Percentiles rank a stretch among this genome's conserved stretches.
phyloP scores from a whole-genome alignment of 768 basidiomycete species.

The Calocybe indica region DNA sequence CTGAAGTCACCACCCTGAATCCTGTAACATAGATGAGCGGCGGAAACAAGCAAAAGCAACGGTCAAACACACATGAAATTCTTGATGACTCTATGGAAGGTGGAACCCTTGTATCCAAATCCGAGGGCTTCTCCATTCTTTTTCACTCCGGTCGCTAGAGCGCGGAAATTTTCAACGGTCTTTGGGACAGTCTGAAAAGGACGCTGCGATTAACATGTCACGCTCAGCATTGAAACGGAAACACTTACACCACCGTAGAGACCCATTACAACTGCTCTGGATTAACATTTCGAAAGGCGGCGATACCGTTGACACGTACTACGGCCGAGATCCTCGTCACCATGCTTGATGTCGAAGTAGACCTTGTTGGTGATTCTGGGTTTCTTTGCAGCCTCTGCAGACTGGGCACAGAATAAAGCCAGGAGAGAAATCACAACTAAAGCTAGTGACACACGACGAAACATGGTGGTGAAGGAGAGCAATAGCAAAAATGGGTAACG shows the following conservation, averaged over 20 bases:
- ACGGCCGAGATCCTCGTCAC: slow-evolving; percentile 79
- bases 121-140: slow-evolving; percentile 76
- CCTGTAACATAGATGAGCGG: slow-evolving; percentile 34
- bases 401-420: slow-evolving; percentile 65
- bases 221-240: neutral
- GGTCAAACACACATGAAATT: slow-evolving; percentile 68
- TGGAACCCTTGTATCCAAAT: slow-evolving; percentile 91
- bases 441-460: slow-evolving; percentile 55
- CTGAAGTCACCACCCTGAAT: slow-evolving; percentile 99
- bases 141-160: slow-evolving; percentile 76
- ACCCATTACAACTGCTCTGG: slow-evolving; percentile 66
- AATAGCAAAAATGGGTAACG: slow-evolving; percentile 6
- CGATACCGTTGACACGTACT: slow-evolving; percentile 33
- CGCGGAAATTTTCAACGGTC: slow-evolving; percentile 97
- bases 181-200: slow-evolving; percentile 79
- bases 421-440: slow-evolving; percentile 59
- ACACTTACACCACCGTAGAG: slow-evolving; percentile 78
- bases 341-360: slow-evolving; percentile 93
- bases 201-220: neutral
- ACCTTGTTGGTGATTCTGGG: slow-evolving; percentile 91
- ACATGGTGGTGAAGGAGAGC: slow-evolving; percentile 36
- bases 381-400: slow-evolving; percentile 76
- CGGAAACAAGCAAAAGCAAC: neutral
- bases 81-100: slow-evolving; percentile 96
- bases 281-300: slow-evolving; percentile 2